Evolutionary conservation across 116 monocot genomes (phyloP), one percentile per base, ranked within the genome.

Genomic region (Phalaenopsis hybrid): DNA sequence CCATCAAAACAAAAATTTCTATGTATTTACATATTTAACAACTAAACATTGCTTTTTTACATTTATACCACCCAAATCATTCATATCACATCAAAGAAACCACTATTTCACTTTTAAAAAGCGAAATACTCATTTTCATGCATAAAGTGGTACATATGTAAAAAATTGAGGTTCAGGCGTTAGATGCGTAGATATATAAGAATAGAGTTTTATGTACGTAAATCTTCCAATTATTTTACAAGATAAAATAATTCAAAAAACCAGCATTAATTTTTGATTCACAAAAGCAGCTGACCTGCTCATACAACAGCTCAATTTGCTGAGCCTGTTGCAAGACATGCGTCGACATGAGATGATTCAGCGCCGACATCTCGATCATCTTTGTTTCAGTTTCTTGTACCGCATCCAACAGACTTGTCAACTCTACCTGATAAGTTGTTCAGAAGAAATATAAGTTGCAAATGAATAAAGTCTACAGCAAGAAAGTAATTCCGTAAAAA

Each of bases 381-480:
- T 93, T 95, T 79, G 92, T 95, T 84, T 99, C 99, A 15, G 99
- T 95, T 86, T 99, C 95, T 85, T 99, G 95, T 65, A 95, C 99
- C 79, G 93, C 92, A 88, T 99, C 99, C 82, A 99, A 72, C 57
- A 95, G 88, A 80, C 58, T 87, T 28, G 86, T 88, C 81, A 99
- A 84, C 82, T 99, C 99, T 25, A 91, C 84, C 95, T 98, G 81
- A 46, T 44, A 75, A 46, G 55, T 55, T 65, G 5, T 65, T 65
- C 7, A 23, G 65, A 21, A 55, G 55, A 25, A 65, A 23, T 65
- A 63, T 61, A 20, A n/a, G 4, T n/a, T n/a, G 18, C 61, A 20
- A n/a, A 61, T 18, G 21, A 61, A 72, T 34, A 34, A 37, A 16
- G 4, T 11, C 0, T 13, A 16, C 15, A 13, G 16, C 55, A 55